Evolutionary conservation across 2,329 filamentous ascomycete genomes (phyloP).

Genomic region (Beauveria australis): DNA sequence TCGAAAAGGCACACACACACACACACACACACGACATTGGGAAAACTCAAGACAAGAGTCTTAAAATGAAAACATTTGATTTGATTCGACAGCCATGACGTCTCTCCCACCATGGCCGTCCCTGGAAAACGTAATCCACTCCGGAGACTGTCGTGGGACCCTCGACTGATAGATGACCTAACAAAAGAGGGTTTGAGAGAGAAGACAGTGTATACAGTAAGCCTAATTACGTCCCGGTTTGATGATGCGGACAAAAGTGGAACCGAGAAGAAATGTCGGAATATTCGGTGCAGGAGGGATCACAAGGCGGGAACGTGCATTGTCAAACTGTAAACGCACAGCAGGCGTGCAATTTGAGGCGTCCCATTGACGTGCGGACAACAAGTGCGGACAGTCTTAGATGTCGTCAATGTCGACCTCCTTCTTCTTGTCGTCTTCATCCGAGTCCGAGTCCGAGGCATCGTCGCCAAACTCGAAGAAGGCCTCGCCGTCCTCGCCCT

Average conservation of each 20-base stretch:
- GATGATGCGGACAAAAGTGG: not conserved
- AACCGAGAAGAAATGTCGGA: not conserved
- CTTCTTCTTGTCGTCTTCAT: constrained; percentile 49
- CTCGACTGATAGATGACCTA: not conserved
- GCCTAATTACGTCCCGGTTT: not conserved
- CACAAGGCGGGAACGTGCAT: not conserved
- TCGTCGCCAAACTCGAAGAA: constrained; percentile 99
- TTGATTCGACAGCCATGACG: constrained; percentile 38
- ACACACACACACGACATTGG: not conserved
- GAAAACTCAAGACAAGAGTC: not conserved
- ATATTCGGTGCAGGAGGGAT: not conserved
- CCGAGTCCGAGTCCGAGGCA: constrained; percentile 49
- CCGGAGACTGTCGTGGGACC: constrained; percentile 40
- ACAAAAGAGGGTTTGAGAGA: constrained; percentile 42
- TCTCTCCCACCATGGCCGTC: constrained; percentile 49
- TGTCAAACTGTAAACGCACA: not conserved
- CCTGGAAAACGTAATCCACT: constrained; percentile 22
- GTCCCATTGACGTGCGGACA: not conserved
- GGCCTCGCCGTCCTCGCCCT: constrained; percentile 88
- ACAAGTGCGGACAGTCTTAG: constrained; percentile 35
- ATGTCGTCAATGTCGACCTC: constrained; percentile 96
- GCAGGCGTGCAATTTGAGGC: not conserved
- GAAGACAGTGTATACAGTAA: constrained; percentile 46
- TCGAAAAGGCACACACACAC: not conserved
- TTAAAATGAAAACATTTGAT: constrained; percentile 1